These are phyloP conservation scores for Penicillium antarcticum DNA, from an alignment of 495 filamentous ascomycete species.

Conservation along the genomic window DNA sequence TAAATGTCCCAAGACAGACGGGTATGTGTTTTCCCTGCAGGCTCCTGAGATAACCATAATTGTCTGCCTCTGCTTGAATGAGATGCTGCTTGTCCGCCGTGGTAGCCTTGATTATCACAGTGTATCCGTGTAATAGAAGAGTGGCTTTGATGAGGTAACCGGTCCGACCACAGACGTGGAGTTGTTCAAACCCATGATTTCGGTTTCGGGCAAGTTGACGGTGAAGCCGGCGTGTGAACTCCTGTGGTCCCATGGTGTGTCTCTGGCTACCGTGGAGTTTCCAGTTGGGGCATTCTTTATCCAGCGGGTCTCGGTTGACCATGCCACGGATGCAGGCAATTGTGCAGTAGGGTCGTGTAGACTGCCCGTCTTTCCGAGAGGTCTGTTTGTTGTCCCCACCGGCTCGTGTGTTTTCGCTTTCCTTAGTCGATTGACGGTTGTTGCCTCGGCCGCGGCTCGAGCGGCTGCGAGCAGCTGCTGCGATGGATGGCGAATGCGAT, in stretches of 20 bases:
- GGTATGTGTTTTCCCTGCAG: slow-evolving; percentile 21
- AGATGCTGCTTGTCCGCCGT: slow-evolving; percentile 20
- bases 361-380: slow-evolving; percentile 12
- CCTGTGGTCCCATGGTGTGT: slow-evolving; percentile 13
- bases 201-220: slow-evolving; percentile 21
- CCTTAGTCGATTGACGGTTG: slow-evolving; percentile 8
- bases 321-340: slow-evolving; percentile 25
- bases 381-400: slow-evolving; percentile 11
- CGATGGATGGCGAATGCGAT: slow-evolving; percentile 16
- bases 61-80: slow-evolving; percentile 22
- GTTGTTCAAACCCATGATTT: slow-evolving; percentile 20
- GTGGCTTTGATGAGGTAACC: slow-evolving; percentile 30
- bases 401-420: slow-evolving; percentile 12
- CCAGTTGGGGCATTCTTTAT: slow-evolving; percentile 25
- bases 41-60: slow-evolving; percentile 19
- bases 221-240: slow-evolving; percentile 24
- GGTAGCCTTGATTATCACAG: slow-evolving; percentile 27
- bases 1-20: slow-evolving; percentile 21
- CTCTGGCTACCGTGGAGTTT: slow-evolving; percentile 13
- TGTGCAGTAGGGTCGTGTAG: slow-evolving; percentile 23
- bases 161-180: slow-evolving; percentile 24
- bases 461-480: slow-evolving; percentile 17
- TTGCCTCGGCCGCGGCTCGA: slow-evolving; percentile 10
- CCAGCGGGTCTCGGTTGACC: slow-evolving; percentile 18
- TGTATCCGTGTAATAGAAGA: slow-evolving; percentile 25